Evolutionary conservation across 768 basidiomycete species (phyloP), one percentile per base, ranked within the genome.

Genomic region (Trametes cubensis): DNA sequence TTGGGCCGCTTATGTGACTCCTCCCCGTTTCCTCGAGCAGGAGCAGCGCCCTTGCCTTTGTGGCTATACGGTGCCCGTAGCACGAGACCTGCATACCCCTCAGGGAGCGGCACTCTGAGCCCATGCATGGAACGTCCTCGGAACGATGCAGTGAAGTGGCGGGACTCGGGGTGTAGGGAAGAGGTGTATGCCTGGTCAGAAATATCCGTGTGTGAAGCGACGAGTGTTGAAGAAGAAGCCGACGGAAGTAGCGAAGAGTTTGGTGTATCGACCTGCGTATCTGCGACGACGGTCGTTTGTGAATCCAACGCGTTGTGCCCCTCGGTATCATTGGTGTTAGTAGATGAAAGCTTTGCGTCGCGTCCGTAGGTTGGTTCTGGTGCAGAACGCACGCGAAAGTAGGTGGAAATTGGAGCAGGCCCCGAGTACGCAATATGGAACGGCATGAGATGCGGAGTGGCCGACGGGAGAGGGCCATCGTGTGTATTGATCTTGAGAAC

Each of bases 71-170:
- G 68, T 14, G 75, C 70, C 30, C 75, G 76, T 6, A 94, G 73
- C 2, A 93, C 79, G 13, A 92, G 66, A 6, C 92, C 92, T 0
- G 76, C 68, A 68, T 90, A 94, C 0, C 90, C 90, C 6, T 74
- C 68, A 1, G 91, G 92, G 0, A 93, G 65, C 20, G 77, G 74
- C 1, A 91, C 77, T 17, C 79, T 77, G 20, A 88, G 73, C 0
- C 92, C 90, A 46, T 89, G 87, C 42, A 94, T 78, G 14, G 77
- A 79, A n/a, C 92, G 77, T 13, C 92, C 92, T 3, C 92, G 80
- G 73, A 94, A 94, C 0, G 89, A 76, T 13, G 92, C 86, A 0
- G 82, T 69, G 47, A 83, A 84, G 46, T 81, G 83, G 57, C 73
- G 74, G 51, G 73, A 61, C 50, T 62, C 30, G 10, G 21, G 69